Evolutionary conservation across 2,329 filamentous ascomycete genomes (phyloP).

Genomic region (Pseudogymnoascus sp.): DNA sequence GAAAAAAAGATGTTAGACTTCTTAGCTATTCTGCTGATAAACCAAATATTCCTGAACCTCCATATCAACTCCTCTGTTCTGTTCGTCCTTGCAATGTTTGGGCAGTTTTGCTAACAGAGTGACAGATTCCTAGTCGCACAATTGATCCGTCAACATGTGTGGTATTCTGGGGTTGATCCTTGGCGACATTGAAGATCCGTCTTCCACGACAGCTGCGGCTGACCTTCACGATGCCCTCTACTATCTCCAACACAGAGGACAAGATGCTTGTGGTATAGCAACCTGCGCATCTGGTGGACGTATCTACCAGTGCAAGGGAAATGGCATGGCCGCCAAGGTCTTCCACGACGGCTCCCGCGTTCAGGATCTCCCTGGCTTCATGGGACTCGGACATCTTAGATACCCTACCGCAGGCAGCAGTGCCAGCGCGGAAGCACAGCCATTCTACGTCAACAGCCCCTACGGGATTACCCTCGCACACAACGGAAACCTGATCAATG

Average conservation of each 20-base stretch:
- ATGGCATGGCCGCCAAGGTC: slow-evolving; percentile 77
- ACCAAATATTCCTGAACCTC: slow-evolving; percentile 21
- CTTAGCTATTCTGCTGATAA: slow-evolving; percentile 27
- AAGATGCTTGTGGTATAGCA: slow-evolving; percentile 83
- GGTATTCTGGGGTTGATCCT: slow-evolving; percentile 54
- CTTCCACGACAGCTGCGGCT: slow-evolving; percentile 43
- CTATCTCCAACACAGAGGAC: slow-evolving; percentile 64
- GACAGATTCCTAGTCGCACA: slow-evolving; percentile 2
- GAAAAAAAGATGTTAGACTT: slow-evolving; percentile 35
- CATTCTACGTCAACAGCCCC: slow-evolving; percentile 84
- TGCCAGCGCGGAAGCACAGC: slow-evolving; percentile 77
- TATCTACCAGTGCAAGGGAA: slow-evolving; percentile 84
- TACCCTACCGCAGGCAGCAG: slow-evolving; percentile 87
- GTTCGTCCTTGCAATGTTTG: not conserved
- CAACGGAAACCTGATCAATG: slow-evolving; percentile 85
- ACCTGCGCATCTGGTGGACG: slow-evolving; percentile 66
- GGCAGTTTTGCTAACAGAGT: slow-evolving; percentile 10
- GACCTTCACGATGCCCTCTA: slow-evolving; percentile 67
- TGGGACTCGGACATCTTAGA: slow-evolving; percentile 78
- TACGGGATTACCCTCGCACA: slow-evolving; percentile 76
- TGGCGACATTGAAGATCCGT: slow-evolving; percentile 41
- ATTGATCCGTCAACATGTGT: slow-evolving; percentile 41
- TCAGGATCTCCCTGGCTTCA: slow-evolving; percentile 69
- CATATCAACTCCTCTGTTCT: slow-evolving; percentile 11
- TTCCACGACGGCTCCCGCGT: slow-evolving; percentile 73